Conservation (phyloP, 1,284 basidiomycete species). For the Cryptococcus sp. region DNA sequence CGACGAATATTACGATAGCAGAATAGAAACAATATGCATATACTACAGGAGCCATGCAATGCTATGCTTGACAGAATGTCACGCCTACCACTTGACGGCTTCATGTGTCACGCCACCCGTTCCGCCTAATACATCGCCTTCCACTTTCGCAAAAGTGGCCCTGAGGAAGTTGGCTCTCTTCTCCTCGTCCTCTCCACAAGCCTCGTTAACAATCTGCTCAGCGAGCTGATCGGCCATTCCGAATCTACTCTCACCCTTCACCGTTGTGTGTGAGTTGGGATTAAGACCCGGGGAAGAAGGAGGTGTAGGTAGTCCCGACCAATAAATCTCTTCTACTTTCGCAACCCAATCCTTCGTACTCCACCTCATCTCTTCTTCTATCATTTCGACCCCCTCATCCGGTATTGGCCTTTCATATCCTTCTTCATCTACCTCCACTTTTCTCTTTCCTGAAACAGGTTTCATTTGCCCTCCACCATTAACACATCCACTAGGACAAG, state of each 20-base stretch:
- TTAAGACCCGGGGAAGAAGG: conserved; percentile 48
- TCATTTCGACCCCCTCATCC: conserved; percentile 42
- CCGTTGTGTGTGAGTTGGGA: neutral
- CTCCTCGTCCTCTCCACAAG: conserved; percentile 50
- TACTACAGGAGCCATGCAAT: no score
- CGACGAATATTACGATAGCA: no score
- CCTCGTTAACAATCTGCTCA: conserved; percentile 48
- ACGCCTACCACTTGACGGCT: conserved; percentile 78
- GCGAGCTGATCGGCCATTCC: conserved; percentile 52
- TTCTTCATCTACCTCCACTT: conserved; percentile 54
- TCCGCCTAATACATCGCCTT: conserved; percentile 65
- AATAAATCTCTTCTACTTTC: conserved; percentile 72
- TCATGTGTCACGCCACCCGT: conserved; percentile 48
- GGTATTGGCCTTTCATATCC: conserved; percentile 59
- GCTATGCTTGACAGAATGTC: no score
- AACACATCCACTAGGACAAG: conserved; percentile 94
- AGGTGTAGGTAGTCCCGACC: conserved; percentile 57
- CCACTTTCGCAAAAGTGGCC: conserved; percentile 80
- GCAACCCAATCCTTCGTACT: conserved; percentile 65
- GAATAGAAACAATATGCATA: no score
- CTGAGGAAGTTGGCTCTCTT: conserved; percentile 58
- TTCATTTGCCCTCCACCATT: conserved; percentile 95
- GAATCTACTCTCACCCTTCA: conserved; percentile 1
- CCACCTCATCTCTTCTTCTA: conserved; percentile 49
- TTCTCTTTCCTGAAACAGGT: conserved; percentile 32